Evolutionary conservation across 2,329 filamentous ascomycete species (phyloP), one percentile per base, ranked within the genome.

Genomic region (Zalaria sp.): DNA sequence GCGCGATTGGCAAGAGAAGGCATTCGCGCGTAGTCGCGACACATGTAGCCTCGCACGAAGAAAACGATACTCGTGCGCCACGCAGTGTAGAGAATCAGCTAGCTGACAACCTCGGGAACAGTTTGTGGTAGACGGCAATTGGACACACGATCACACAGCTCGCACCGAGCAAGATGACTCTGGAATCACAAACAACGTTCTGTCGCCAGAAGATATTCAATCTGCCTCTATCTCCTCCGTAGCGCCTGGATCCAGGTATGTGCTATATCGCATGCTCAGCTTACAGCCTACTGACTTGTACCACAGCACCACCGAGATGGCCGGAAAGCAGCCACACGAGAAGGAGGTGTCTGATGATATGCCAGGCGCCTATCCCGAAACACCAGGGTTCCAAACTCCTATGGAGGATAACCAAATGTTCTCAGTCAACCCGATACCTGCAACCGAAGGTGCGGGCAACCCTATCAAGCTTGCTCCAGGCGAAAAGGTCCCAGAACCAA

Each of bases 101-200:
- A 18, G 18, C 18, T 18, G 18, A 18, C 18, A 18, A 18, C 18
- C 18, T 18, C 18, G 18, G 18, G 18, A 54, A 42, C 60, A 95
- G 89, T 98, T 94, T 62, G 83, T 98, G 54, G 89, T 95, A 51
- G 86, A 98, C 73, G 85, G 83, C 52, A 76, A 75, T 53, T 98
- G 91, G 91, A 79, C 78, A 39, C 83, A 79, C 60, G 88, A 95
- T 64, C 77, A 80, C 53, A 77, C 78, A 45, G 82, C 80, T 35
- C 83, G 83, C 45, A 80, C 82, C 64, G 88, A 95, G 66, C 76
- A 77, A 56, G 89, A 95, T 69, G 73, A 75, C 50, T 71, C 79
- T 55, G 82, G 83, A 55, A 94, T 89, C 72, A 71, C 87, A 54
- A 96, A 96, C 73, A 96, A 96, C 76, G 78, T 95, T 49, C 74